Base-by-base conservation (phyloP, 1,139 yeast species). In the Taphrina populina region DNA sequence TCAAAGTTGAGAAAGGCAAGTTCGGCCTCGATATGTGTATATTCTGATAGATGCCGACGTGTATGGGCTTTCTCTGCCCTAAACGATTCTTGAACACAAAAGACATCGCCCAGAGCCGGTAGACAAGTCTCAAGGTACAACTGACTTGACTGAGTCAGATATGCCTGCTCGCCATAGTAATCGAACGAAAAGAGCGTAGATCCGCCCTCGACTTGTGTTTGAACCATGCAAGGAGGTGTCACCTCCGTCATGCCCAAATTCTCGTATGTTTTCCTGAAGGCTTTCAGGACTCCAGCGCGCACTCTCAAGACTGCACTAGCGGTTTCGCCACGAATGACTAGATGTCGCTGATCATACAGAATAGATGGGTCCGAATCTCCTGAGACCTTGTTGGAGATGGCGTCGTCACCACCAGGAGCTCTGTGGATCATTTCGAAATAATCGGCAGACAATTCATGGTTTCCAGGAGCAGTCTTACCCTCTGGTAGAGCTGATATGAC, bases 171-270 rank as follows among this genome's bases (percentile, higher is more conserved):
- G 52, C 96, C 97, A 70, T 94, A 94, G 76, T 94, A 94, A 70
- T 87, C 85, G 76, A 94, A 76, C 66, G 84, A 82, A 76, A 94
- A 94, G 69, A 94, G 78, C 15, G 98, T 94, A 30, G 96, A 85
- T 56, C 99, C 99, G 70, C 99, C 98, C 76, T 94, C 99, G 60
- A 94, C 99, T 76, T 92, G 97, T 43, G 96, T 90, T 75, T 94
- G 98, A 59, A 94, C 99, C 97, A 94, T 90, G 74, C 97, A 90
- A 67, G 99, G 99, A 49, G 98, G 97, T 34, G 97, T 92, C 60
- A 94, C 96, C 76, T 94, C 99, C 44, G 81, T 74, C 58, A 88
- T 69, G 37, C 81, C 80, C 73, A 85, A 90, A 66, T 88, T 94
- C 30, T 71, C 75, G 68, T 78, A 90, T 60, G 85, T 84, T 64